A percentile compares a stretch with the other conserved stretches of the same genome.
Conservation (phyloP, 495 filamentous ascomycete species). For the Articulospora tetracladia region DNA sequence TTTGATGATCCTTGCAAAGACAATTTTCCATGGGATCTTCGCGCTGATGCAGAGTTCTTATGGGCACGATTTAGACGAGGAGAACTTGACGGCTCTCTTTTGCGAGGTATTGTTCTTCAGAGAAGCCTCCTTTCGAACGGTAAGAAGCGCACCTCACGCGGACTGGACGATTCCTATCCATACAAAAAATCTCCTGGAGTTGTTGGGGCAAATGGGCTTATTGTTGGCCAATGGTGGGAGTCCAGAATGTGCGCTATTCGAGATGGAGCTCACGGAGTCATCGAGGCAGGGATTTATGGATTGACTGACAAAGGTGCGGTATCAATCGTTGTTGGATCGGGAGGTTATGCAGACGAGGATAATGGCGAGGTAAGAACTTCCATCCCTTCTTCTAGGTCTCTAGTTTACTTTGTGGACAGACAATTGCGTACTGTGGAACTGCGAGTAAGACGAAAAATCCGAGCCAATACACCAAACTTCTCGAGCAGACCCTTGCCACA, state of each 20-base stretch:
- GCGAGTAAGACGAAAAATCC: slow-evolving; percentile 27
- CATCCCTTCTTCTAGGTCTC: slow-evolving; percentile 12
- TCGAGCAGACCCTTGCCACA: slow-evolving; percentile 32
- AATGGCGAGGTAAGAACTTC: slow-evolving; percentile 31
- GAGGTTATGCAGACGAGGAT: slow-evolving; percentile 41
- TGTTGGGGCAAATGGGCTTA: slow-evolving; percentile 41
- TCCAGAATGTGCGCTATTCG: slow-evolving; percentile 45
- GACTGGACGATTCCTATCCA: slow-evolving; percentile 26
- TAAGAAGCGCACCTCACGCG: slow-evolving; percentile 22
- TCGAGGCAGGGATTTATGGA: slow-evolving; percentile 47
- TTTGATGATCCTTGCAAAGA: slow-evolving; percentile 23
- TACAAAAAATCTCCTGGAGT: slow-evolving; percentile 25
- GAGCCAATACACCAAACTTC: slow-evolving; percentile 30
- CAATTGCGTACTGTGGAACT: slow-evolving; percentile 50
- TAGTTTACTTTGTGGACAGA: slow-evolving; percentile 17
- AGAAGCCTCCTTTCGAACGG: slow-evolving; percentile 11
- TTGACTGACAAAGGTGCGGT: slow-evolving; percentile 28
- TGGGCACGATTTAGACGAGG: slow-evolving; percentile 30
- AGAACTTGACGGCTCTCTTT: slow-evolving; percentile 38
- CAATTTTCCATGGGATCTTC: slow-evolving; percentile 37
- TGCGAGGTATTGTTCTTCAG: slow-evolving; percentile 41
- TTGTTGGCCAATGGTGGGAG: slow-evolving; percentile 57
- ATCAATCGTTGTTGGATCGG: slow-evolving; percentile 38
- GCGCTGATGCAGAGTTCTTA: slow-evolving; percentile 33
- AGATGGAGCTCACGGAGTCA: slow-evolving; percentile 53